These are phyloP conservation scores for Alternaria sp. DNA, from an alignment of 2,329 filamentous ascomycete genomes.

Conservation along the genomic window DNA sequence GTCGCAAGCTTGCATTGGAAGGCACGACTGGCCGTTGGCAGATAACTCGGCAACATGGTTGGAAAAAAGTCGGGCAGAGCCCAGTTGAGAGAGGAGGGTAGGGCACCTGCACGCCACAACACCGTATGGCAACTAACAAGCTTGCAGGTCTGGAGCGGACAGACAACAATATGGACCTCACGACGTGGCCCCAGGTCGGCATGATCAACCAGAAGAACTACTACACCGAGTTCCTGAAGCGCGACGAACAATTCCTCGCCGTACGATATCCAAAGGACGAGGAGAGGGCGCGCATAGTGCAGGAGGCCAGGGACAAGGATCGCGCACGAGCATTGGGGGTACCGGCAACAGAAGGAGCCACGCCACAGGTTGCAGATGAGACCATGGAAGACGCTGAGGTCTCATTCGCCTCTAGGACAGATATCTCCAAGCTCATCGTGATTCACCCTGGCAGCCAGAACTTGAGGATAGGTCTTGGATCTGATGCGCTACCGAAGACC, in stretches of 20 bases:
- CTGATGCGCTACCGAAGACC: constrained; percentile 91
- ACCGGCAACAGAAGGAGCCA: constrained; percentile 51
- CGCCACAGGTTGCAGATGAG: constrained; percentile 40
- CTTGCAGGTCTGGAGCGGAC: constrained; percentile 86
- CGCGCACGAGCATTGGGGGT: constrained; percentile 80
- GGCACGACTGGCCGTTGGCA: background rate
- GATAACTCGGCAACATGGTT: constrained; percentile 60
- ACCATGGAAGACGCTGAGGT: constrained; percentile 41
- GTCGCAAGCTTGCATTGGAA: constrained; percentile 3
- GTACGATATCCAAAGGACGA: constrained; percentile 89
- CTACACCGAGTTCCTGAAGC: constrained; percentile 92
- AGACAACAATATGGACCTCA: constrained; percentile 97
- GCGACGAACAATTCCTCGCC: constrained; percentile 94
- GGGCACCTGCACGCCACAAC: constrained; percentile 15
- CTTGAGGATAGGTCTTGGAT: constrained; percentile 91
- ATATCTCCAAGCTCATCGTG: constrained; percentile 90
- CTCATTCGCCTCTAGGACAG: constrained; percentile 55
- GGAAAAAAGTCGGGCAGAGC: constrained; percentile 72
- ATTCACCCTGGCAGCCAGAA: constrained; percentile 97
- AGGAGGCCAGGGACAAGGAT: constrained; percentile 87
- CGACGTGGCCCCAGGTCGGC: constrained; percentile 89
- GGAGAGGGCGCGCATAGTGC: constrained; percentile 81
- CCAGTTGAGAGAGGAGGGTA: constrained; percentile 68
- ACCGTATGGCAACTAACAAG: constrained; percentile 17
- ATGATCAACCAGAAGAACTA: constrained; percentile 99